Base-by-base conservation (phyloP, 2,329 filamentous ascomycete genomes). In the Talaromyces sp. region DNA sequence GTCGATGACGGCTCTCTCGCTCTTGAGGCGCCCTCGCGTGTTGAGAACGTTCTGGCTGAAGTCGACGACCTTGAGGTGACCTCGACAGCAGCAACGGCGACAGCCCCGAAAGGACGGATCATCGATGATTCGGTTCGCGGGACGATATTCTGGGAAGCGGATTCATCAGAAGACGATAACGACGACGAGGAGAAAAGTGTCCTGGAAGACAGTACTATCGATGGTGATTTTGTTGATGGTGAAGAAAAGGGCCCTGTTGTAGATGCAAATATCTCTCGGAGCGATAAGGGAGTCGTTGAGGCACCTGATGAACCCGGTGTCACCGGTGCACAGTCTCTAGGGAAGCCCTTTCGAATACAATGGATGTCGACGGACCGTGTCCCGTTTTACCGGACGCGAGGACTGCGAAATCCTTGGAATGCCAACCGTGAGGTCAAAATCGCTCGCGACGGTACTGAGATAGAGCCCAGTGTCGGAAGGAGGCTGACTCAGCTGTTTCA, bases 381-480 rank as follows among this genome's bases (percentile, higher is more conserved):
- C 5, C 92, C 93, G 0, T 97, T 97, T 71, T 95, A 94, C 72
- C 85, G 90, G 50, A 96, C 92, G 0, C 81, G 92, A 64, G 92
- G 93, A 0, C 76, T 97, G 59, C 85, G 92, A 35, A 97, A 97
- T 71, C 89, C 91, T 0, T 96, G 92, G 91, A 97, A 97, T 73
- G 89, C 91, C 4, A 96, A 97, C 69, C 82, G 93, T 57, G 93
- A 97, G 71, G 90, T 97, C 63, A 97, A 97, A 75, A 96, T 97
- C 70, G 93, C 93, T 26, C 84, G 93, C 68, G 93, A 97, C 68
- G 93, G 93, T 1, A 97, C 93, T 0, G 93, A 97, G 73, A 79
- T 97, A 57, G 93, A 97, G 74, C 90, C 92, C 29, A 84, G 81
- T 31, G 84, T 96, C 50, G 93, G 92, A 5, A 85, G 86, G 67